Evolutionary conservation across 2,329 filamentous ascomycete species (phyloP), one percentile per base, ranked within the genome.

Genomic region (Fusarium stilboides): DNA sequence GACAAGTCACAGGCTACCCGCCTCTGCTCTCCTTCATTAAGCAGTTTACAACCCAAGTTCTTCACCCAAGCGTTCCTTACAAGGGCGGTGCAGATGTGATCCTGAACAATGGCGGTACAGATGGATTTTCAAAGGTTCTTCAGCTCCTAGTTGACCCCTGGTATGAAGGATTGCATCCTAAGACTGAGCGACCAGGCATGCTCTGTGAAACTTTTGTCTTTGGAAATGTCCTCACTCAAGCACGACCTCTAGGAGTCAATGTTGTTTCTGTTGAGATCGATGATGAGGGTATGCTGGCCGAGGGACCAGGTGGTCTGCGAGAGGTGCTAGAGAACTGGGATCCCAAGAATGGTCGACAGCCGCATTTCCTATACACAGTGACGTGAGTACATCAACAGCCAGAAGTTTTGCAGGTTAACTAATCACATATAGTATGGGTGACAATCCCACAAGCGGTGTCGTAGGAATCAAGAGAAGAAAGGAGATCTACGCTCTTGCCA

Each of bases 311-410:
- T 28, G 91, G 93, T 3, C 81, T 98, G 65, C 85, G 89, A 62
- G 91, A 97, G 72, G 89, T 97, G 2, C 82, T 98, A 31, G 87
- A 89, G 54, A 94, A 92, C 72, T 98, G 94, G 94, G 92, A 98
- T 77, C 83, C 84, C 46, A 83, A 83, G 40, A 90, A 86, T 73
- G 94, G 94, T 1, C 90, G 88, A 75, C 86, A 92, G 60, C 94
- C 94, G 40, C 92, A 95, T 78, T 77, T 98, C 69, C 86, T 98
- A 83, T 98, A 98, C 78, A 97, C 93, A 3, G 92, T 98, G 69
- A 94, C 93, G 89, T 94, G 80, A 86, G 91, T 89, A 37, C 5
- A 26, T 28, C 12, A 5, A 22, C 6, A 14, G 5, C 8, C 17
- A n/a, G 7, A 17, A 15, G 50, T 36, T 44, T 9, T 14, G 15